Evolutionary conservation across 768 basidiomycete species (phyloP), one percentile per base, ranked within the genome.

Genomic region (Harrya chromipes): DNA sequence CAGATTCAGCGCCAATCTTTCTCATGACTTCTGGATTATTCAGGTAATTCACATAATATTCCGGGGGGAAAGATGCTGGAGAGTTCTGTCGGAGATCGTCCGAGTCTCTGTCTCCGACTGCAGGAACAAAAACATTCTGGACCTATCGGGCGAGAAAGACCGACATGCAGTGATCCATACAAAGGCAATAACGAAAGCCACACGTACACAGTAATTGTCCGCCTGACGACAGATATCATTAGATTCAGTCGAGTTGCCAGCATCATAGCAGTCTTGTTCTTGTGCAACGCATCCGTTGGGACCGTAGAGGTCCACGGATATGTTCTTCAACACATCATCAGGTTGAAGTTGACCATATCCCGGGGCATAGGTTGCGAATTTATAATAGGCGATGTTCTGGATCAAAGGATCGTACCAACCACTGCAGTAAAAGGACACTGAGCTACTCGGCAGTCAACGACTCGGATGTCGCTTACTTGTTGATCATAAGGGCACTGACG

Each of bases 341-440:
- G 69, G 70, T 51, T 80, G 79, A 11, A 86, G 76, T 52, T 75
- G 82, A 5, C 84, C 84, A 54, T 85, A 86, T 13, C 83, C 82
- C 9, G 84, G 84, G 0, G 84, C 84, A 34, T 82, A 61, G 0
- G 74, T 75, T 0, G 82, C 80, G 48, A 85, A 86, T 27, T 72
- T 72, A 48, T 85, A 71, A 49, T 79, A 84, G 9, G 83, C 78
- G 52, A 81, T 55, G 55, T 80, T 78, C 54, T 85, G 84, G 38
- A 84, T 72, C 27, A 84, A 67, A 1, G 84, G 83, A 52, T 85
- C 84, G 46, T 73, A 79, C 82, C 82, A 84, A 33, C 82, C 83
- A 53, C 84, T 85, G 45, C 6, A 34, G 13, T 24, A 26, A 37
- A 6, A 16, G 3, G n/a, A 14, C 26, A 31, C 1, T 47, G 19